phyloP scores from a whole-genome alignment of 345 rosid species.

The Ceriops zippeliana region DNA sequence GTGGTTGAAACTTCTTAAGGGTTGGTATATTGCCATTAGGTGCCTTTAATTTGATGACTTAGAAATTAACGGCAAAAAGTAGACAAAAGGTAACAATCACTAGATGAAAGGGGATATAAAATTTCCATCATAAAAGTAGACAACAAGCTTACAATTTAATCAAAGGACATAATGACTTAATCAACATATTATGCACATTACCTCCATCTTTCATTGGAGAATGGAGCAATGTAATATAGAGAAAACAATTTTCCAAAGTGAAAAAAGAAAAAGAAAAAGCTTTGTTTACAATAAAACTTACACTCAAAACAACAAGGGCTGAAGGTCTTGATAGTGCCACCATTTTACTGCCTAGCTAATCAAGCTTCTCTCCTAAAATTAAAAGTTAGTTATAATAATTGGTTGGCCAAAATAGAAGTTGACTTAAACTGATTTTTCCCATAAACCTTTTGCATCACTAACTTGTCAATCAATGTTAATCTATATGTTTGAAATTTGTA shows the following conservation, averaged over 20 bases:
- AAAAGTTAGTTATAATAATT: no score
- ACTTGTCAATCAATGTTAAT: no score
- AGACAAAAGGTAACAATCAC: constrained; percentile 15
- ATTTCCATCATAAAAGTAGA: not conserved
- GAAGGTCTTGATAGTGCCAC: no score
- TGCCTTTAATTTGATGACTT: constrained; percentile 36
- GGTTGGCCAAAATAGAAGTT: no score
- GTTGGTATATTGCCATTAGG: constrained; percentile 83
- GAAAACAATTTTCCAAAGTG: not conserved
- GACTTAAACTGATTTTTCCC: no score
- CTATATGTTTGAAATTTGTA: no score
- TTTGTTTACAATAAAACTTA: no score
- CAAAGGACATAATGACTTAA: not conserved
- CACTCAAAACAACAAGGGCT: no score
- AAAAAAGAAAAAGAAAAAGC: no score
- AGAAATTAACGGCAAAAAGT: not conserved
- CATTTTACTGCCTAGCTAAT: no score
- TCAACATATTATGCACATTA: not conserved
- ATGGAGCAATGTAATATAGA: not conserved
- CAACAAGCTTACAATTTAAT: not conserved
- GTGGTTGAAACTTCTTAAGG: constrained; percentile 59
- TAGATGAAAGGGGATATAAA: not conserved
- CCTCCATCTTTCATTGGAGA: not conserved
- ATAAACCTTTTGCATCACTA: no score
- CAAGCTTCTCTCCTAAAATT: no score